Conservation (phyloP, 2,329 filamentous ascomycete species). For the Phyllosticta capitalensis region DNA sequence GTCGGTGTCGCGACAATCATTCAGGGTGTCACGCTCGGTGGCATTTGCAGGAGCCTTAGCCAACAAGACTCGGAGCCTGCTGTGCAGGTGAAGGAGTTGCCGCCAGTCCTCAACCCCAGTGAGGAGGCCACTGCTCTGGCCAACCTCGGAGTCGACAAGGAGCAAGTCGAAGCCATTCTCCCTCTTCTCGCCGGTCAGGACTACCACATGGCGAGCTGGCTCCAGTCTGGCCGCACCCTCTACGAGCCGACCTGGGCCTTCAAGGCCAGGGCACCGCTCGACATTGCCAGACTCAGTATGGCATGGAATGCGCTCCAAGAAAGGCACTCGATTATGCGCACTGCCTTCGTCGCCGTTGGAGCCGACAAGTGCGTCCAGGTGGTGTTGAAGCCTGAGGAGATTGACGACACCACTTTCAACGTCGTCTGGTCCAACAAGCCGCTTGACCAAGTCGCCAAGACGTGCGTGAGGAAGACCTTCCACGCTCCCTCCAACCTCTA, state of each 20-base stretch:
- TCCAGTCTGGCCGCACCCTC: constrained; percentile 3
- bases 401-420: constrained; percentile 16
- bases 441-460: constrained; percentile 14
- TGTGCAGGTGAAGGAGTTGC: background rate
- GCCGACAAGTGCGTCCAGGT: constrained; percentile 21
- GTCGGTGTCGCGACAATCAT: constrained; percentile 10
- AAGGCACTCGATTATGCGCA: constrained; percentile 25
- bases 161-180: constrained; percentile 5
- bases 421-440: constrained; percentile 13
- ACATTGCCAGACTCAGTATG: constrained; percentile 17
- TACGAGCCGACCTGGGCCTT: constrained; percentile 11
- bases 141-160: background rate
- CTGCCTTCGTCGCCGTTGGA: constrained; percentile 22
- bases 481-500: constrained; percentile 21
- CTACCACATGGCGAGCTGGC: constrained; percentile 8
- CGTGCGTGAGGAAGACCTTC: constrained; percentile 18
- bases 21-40: constrained; percentile 6
- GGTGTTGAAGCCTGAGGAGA: constrained; percentile 18
- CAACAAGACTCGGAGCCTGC: background rate
- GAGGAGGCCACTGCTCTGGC: background rate
- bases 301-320: constrained; percentile 24
- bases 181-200: constrained; percentile 9
- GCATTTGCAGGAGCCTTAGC: constrained; percentile 2
- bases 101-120: background rate
- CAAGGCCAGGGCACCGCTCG: constrained; percentile 12